Evolutionary conservation across 441 rosid genomes (phyloP).

Genomic region (Capsella rubella): DNA sequence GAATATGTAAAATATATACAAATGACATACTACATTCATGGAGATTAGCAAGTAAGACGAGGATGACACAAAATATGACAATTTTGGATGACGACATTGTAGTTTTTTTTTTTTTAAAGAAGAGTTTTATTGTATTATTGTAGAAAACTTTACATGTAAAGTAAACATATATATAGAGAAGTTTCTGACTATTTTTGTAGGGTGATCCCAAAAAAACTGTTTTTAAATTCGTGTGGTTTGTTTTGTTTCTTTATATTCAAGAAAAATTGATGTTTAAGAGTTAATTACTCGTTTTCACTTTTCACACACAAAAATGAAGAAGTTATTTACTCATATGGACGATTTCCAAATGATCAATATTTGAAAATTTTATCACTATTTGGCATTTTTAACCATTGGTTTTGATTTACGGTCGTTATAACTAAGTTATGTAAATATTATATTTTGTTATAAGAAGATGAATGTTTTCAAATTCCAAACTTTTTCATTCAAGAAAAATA

Average conservation of each 20-base stretch:
- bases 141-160: neutral
- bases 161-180: neutral
- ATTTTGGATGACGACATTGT: neutral
- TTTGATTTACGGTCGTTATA: neutral
- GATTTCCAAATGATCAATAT: neutral
- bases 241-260: neutral
- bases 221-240: neutral
- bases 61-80: neutral
- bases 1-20: neutral
- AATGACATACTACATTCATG: slow-evolving; percentile 19
- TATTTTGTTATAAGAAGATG: too few relatives aligned
- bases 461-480: too few relatives aligned
- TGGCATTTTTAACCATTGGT: neutral
- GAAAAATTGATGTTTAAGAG: neutral
- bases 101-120: neutral
- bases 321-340: neutral
- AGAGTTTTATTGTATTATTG: neutral
- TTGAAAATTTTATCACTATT: neutral
- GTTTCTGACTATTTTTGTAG: neutral
- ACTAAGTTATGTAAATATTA: neutral
- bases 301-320: too few relatives aligned
- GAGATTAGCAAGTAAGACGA: neutral
- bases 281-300: neutral
- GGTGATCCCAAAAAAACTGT: neutral
- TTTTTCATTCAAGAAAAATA: too few relatives aligned